Evolutionary conservation across 495 filamentous ascomycete species (phyloP).

Genomic region (Penicillium subrubescens): DNA sequence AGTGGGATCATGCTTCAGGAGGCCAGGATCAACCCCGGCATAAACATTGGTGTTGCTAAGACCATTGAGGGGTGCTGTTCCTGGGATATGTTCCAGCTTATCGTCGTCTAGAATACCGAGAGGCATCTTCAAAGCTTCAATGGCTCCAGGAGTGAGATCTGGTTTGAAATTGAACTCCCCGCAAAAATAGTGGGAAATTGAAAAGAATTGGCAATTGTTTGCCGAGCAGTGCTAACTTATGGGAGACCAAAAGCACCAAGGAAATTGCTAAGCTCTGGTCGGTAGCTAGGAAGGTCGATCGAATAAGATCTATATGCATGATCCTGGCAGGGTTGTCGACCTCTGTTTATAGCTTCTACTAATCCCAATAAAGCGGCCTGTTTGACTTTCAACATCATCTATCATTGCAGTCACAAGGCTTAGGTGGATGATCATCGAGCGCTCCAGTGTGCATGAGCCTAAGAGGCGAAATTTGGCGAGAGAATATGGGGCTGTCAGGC

Average conservation of each 20-base stretch:
- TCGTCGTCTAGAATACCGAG: slow-evolving; percentile 70
- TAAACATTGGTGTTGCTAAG: slow-evolving; percentile 21
- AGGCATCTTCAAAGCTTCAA: slow-evolving; percentile 54
- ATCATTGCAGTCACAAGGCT: background rate
- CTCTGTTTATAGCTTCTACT: background rate
- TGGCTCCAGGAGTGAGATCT: background rate
- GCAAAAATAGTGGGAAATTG: background rate
- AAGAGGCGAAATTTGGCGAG: background rate
- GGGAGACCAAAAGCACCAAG: background rate
- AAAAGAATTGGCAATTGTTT: background rate
- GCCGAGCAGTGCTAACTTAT: background rate
- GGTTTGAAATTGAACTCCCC: background rate
- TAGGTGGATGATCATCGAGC: background rate
- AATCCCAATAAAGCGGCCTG: background rate
- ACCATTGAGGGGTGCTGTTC: slow-evolving; percentile 40
- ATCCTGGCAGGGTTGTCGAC: background rate
- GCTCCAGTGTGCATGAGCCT: background rate
- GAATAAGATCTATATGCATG: background rate
- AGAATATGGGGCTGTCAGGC: slow-evolving; percentile 14
- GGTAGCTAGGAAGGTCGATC: background rate
- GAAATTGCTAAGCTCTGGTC: background rate
- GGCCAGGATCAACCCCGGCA: slow-evolving; percentile 37
- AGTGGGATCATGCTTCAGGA: slow-evolving; percentile 44
- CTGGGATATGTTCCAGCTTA: slow-evolving; percentile 66
- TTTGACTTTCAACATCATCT: background rate